Evolutionary conservation across 805 yeast genomes (phyloP), one percentile per base, ranked within the genome.

Genomic region (Suhomyces sp.): DNA sequence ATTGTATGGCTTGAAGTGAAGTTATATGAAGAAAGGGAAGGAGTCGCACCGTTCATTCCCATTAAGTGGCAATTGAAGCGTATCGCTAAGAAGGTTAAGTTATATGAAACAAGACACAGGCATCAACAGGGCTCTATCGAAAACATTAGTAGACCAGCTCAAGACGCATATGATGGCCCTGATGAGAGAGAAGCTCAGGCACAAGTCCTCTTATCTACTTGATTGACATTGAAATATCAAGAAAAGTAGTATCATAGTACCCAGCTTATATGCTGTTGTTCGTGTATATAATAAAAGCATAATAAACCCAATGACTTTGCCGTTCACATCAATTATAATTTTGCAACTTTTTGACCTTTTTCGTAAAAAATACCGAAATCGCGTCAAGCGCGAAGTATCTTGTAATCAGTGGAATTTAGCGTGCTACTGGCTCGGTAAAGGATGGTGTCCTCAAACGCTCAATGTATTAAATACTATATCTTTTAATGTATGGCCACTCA

Each of bases 41-140:
- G 78, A 3, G 57, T 58, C 43, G 58, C 73, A 27, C 77, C 78
- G 6, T 52, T 69, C 3, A 49, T 75, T n/a, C 78, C 78, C 2
- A 47, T 71, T 25, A 60, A 60, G 53, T 75, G 76, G 76, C 79
- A 75, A 59, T 41, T 63, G 41, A 64, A 60, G 52, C 62, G 77
- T 51, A 72, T 73, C 33, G 62, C 62, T 12, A 73, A 72, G 58
- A 66, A 52, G 45, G 55, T 57, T 13, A 50, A 51, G 27, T 44
- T 57, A 20, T 54, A 53, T 33, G 55, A 57, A 45, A 51, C 53
- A 12, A 55, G 53, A 40, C 48, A 46, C 29, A 49, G 35, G 27
- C 55, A 46, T 22, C 46, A 29, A 6, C 53, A 49, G 21, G 35
- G 19, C n/a, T 33, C 47, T 4, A 43, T 41, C 19, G 46, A 40